Base-by-base conservation (phyloP, 108 stramenopile species). In the Nitzschia palea region DNA sequence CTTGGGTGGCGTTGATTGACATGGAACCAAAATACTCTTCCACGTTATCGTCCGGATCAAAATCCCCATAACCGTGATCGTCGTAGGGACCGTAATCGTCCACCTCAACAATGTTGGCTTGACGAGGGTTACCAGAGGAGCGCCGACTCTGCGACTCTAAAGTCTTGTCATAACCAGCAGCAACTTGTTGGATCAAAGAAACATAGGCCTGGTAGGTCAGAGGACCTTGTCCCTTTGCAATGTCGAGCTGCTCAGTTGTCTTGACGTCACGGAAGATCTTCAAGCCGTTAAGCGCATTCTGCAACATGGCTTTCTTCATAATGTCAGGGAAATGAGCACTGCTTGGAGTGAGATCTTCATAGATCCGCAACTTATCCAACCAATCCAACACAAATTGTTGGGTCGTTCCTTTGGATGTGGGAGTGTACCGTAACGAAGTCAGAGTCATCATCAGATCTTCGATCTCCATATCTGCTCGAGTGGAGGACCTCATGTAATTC, bases 361-460 rank as follows among this genome's bases (percentile, higher is more conserved):
- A 60, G 2, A 29, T 8, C 17, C 59, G 57, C 1, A 70, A 18
- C 12, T 70, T 27, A 26, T 70, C 34, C 31, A 45, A 33, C 45
- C 57, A 70, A 29, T 61, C 6, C 2, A 61, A 27, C 6, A 70
- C 6, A 34, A 70, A 70, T 14, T 23, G 3, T 8, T 54, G 28
- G 5, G 55, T 28, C 8, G 67, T 56, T 12, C 67, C 67, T 26
- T 27, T 1, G 33, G 34, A 56, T 2, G 43, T 44, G 3, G 32
- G 40, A 15, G 18, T 34, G 37, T 44, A 42, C 25, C 23, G 40
- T 28, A 30, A 20, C 4, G 44, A 31, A 30, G 70, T 71, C 26
- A 62, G 8, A 40, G 30, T 31, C 3, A 5, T 34, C 27, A 61
- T 32, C 4, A 31, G 30, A 40, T 33, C 30, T 12, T 23, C 26